Percentiles rank a stretch among this genome's conserved stretches.
Evolutionary conservation across 305 asterid species (phyloP).

Genomic region (Fraxinus xanthoxyloides): DNA sequence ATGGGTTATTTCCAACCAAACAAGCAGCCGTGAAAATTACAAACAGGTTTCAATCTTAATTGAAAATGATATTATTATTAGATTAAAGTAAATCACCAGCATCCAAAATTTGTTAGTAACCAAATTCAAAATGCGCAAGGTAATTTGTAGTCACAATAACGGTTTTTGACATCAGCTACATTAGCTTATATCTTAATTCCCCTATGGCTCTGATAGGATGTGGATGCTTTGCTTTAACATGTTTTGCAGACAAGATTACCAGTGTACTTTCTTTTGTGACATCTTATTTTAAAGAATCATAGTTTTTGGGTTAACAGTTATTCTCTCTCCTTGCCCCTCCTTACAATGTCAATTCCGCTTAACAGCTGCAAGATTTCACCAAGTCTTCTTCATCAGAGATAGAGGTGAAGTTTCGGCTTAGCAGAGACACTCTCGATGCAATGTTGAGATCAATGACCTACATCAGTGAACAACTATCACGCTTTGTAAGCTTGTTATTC

Average conservation of each 20-base stretch:
- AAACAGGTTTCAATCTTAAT: not conserved
- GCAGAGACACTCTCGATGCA: conserved; percentile 43
- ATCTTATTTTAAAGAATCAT: not conserved
- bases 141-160: not conserved
- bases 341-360: not conserved
- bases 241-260: not conserved
- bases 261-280: not conserved
- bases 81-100: not conserved
- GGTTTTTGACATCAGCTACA: not conserved
- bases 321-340: not conserved
- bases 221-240: not conserved
- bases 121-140: not conserved
- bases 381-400: conserved; percentile 34
- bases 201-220: not conserved
- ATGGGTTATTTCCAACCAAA: not conserved
- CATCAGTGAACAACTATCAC: conserved; percentile 36
- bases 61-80: not conserved
- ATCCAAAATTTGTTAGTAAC: not conserved
- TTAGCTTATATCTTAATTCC: not conserved
- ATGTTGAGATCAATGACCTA: conserved; percentile 47
- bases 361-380: conserved; percentile 42
- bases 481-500: conserved; percentile 23
- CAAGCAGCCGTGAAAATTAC: not conserved
- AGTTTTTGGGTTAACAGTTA: not conserved
- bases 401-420: conserved; percentile 47